Base-by-base conservation (phyloP, 1,284 basidiomycete species). In the Ceratobasidium sp. region DNA sequence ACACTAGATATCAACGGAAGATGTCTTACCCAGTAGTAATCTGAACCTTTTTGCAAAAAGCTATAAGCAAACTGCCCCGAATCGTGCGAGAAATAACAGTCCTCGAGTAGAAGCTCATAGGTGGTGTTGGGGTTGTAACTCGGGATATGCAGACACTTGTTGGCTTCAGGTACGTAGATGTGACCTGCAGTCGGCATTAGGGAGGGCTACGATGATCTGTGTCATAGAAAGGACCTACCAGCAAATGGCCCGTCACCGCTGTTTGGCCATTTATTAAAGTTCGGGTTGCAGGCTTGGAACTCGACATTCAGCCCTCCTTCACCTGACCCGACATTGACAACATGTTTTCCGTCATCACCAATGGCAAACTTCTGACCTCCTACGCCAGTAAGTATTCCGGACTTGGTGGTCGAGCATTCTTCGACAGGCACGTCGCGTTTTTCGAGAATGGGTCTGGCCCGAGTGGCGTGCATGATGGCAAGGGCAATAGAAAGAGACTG, bases 261-360 rank as follows among this genome's bases (percentile, higher is more conserved):
- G 8, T 57, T 57, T 3, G 53, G 28, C 23, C 30, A 57, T 32
- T 30, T 21, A 26, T 10, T 57, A 32, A 57, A 57, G 32, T 57
- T 57, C 14, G 53, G 53, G 28, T 57, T 32, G 53, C 53, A 57
- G 8, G n/a, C 4, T 32, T 57, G 53, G 28, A 57, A 57, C 28
- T 57, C 53, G n/a, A 57, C 53, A 8, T 28, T 18, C 23, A 57
- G 18, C 30, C 23, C 21, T 10, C 48, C 26, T 8, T 21, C 8
- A 18, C 18, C 32, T 9, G 21, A 28, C 26, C 53, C 53, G 8
- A 10, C 53, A 18, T 57, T 28, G n/a, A 32, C 30, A 18, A 57
- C 4, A 28, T 18, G 23, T 57, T 57, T 23, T 18, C 30, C 30
- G 30, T 57, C 53, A 18, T 57, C 28, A 12, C 14, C 14, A 18